phyloP scores from a whole-genome alignment of 1,284 basidiomycete genomes.

The Rhodotorula sp. region DNA sequence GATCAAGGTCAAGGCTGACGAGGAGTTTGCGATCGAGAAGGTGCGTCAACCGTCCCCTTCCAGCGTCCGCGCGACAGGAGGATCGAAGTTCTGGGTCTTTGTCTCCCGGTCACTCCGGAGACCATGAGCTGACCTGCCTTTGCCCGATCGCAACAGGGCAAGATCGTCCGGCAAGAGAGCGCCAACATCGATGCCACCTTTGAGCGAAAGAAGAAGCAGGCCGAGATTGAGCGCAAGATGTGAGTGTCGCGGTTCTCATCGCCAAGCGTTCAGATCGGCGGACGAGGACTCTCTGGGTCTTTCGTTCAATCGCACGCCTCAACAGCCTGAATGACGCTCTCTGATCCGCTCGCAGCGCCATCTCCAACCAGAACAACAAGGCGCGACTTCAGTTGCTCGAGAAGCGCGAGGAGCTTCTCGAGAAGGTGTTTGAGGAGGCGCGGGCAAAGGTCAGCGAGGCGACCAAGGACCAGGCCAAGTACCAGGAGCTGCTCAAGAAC shows the following conservation, averaged over 20 bases:
- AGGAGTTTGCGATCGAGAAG: slow-evolving; percentile 97
- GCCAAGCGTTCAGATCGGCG: background rate
- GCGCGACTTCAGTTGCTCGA: slow-evolving; percentile 89
- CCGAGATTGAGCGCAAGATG: slow-evolving; percentile 93
- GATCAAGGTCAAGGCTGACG: slow-evolving; percentile 92
- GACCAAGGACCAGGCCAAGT: slow-evolving; percentile 69
- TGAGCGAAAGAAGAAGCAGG: slow-evolving; percentile 91
- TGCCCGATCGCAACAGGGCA: slow-evolving; percentile 63
- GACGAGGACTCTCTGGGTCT: background rate
- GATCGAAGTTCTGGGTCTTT: background rate
- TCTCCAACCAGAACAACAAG: slow-evolving; percentile 95
- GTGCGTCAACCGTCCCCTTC: slow-evolving; percentile 52
- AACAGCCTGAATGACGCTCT: no score
- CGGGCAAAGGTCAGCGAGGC: slow-evolving; percentile 67
- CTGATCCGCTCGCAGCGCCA: slow-evolving; percentile 63
- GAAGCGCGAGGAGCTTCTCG: slow-evolving; percentile 86
- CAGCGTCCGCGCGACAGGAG: background rate
- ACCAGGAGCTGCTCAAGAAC: slow-evolving; percentile 74
- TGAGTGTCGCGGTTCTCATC: slow-evolving; percentile 53
- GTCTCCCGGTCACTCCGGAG: background rate
- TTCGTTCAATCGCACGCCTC: no score
- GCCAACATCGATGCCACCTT: slow-evolving; percentile 85
- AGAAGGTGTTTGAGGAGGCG: slow-evolving; percentile 80
- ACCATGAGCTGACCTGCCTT: background rate
- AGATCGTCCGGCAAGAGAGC: slow-evolving; percentile 91